Conservation (phyloP, 2,329 filamentous ascomycete genomes). For the Colletotrichum nymphaeae region DNA sequence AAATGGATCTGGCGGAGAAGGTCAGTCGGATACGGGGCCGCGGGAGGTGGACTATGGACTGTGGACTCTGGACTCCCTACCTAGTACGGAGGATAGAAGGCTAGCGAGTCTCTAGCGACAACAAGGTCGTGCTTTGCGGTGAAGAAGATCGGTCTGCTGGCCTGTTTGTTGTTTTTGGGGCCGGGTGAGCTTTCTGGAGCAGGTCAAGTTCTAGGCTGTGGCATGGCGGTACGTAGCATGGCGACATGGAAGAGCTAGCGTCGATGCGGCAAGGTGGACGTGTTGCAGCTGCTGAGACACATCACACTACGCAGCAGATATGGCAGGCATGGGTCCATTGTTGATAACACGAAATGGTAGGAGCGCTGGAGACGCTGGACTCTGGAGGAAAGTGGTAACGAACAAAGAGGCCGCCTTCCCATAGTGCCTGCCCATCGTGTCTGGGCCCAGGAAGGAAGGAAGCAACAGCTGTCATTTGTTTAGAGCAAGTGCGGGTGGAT, state of each 20-base stretch:
- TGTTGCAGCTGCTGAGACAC: conserved; percentile 10
- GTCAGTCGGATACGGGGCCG: neutral
- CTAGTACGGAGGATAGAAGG: neutral
- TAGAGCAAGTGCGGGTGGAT: conserved; percentile 12
- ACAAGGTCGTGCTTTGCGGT: conserved; percentile 29
- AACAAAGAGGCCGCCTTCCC: conserved; percentile 29
- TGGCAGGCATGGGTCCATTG: neutral
- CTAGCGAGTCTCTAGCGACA: neutral
- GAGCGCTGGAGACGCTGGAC: neutral
- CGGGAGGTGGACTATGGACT: neutral
- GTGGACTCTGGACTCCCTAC: too few relatives aligned
- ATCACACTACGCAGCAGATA: neutral
- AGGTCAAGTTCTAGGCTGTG: conserved; percentile 6
- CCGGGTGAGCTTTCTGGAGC: neutral
- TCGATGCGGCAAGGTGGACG: conserved; percentile 20
- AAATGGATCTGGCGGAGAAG: conserved; percentile 15
- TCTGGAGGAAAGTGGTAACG: neutral
- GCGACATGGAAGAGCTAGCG: conserved; percentile 18
- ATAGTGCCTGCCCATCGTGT: neutral
- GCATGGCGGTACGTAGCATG: neutral
- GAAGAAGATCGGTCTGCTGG: conserved; percentile 23
- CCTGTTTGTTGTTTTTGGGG: conserved; percentile 6
- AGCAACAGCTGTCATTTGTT: neutral
- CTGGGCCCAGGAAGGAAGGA: neutral
- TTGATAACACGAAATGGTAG: conserved; percentile 3